A percentile compares a stretch with the other conserved stretches of the same genome.
Evolutionary conservation across 257 asterid genomes (phyloP).

Genomic region (Nicotiana otophora): DNA sequence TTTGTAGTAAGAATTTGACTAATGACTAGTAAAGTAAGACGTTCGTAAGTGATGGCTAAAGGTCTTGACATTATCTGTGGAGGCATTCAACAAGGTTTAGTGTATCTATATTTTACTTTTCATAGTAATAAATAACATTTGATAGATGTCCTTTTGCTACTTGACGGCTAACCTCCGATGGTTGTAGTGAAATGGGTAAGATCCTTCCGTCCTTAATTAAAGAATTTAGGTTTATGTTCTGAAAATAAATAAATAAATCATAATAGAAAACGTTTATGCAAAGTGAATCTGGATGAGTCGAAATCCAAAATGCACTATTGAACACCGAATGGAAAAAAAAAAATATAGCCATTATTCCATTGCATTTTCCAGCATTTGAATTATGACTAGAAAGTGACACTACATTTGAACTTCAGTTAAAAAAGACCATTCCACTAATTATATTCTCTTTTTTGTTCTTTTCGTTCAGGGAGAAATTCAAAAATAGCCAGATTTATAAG

Average conservation of each 20-base stretch:
- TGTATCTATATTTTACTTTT: background rate
- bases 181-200: no score
- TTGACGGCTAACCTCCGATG: no score
- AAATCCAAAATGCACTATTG: rapidly evolving
- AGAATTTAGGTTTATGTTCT: no score
- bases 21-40: background rate
- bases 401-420: background rate
- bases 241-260: no score
- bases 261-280: no score
- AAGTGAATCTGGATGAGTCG: no score
- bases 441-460: background rate
- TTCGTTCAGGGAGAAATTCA: background rate
- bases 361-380: background rate
- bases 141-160: no score
- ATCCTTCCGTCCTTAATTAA: no score
- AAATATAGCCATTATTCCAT: background rate
- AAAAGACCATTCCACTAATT: background rate
- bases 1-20: background rate
- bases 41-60: constrained; percentile 1
- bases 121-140: background rate
- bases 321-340: no score
- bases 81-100: constrained; percentile 2
- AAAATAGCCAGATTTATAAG: no score
- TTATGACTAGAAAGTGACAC: background rate
- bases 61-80: background rate